Evolutionary conservation across 768 basidiomycete species (phyloP).

Genomic region (Xerocomellus chrysenteron): DNA sequence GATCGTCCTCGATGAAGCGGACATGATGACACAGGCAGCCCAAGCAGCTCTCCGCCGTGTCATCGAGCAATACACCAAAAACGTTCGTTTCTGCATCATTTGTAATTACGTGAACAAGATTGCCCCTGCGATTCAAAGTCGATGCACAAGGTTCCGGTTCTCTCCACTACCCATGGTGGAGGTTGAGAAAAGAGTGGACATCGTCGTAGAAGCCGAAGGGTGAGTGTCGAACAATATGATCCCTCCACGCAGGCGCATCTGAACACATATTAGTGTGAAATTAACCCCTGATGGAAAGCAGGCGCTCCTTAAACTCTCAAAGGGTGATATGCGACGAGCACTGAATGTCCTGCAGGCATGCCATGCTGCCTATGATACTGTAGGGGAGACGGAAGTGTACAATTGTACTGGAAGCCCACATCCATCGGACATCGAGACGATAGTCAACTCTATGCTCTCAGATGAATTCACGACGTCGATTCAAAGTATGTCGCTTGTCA

Average conservation of each 20-base stretch:
- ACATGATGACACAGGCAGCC: conserved; percentile 99
- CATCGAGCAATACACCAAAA: conserved; percentile 98
- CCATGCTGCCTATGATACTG: conserved; percentile 90
- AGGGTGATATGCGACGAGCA: conserved; percentile 96
- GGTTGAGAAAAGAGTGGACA: conserved; percentile 78
- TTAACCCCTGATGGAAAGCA: conserved; percentile 82
- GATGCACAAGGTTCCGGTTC: conserved; percentile 97
- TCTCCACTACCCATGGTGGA: conserved; percentile 85
- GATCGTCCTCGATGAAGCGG: conserved; percentile 98
- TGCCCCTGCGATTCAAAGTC: conserved; percentile 95
- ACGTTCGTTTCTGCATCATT: conserved; percentile 98
- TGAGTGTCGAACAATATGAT: conserved; percentile 36
- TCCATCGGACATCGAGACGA: conserved; percentile 88
- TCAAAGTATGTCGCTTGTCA: conserved; percentile 50
- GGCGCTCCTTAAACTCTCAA: conserved; percentile 90
- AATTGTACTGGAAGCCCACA: conserved; percentile 97
- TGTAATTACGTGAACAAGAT: conserved; percentile 99
- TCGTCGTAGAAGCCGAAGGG: conserved; percentile 84
- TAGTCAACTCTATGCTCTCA: conserved; percentile 93
- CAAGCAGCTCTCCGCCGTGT: conserved; percentile 96
- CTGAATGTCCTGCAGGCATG: conserved; percentile 97
- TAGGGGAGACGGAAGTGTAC: conserved; percentile 90
- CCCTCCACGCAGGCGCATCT: background rate
- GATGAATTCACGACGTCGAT: conserved; percentile 95
- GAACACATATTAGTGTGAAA: conserved; percentile 61